Conservation (phyloP, 164 flowering plant genomes). For the Nelumbo lutea region DNA sequence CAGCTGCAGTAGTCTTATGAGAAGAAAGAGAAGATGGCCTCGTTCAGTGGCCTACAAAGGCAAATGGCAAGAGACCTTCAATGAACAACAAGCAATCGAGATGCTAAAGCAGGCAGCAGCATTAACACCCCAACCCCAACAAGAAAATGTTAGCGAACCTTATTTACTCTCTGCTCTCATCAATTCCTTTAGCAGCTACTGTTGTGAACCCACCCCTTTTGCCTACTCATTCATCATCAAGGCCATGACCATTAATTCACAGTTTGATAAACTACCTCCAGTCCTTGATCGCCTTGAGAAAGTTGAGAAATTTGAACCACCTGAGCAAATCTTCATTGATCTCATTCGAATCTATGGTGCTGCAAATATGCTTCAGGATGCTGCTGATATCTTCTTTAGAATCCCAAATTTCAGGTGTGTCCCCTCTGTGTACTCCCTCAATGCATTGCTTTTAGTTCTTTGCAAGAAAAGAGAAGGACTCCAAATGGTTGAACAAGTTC, state of each 20-base stretch:
- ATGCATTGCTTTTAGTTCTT: slow-evolving; percentile 47
- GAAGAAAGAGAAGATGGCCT: slow-evolving; percentile 28
- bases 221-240: slow-evolving; percentile 57
- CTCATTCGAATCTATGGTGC: slow-evolving; percentile 42
- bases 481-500: slow-evolving; percentile 38
- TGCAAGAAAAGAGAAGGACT: slow-evolving; percentile 34
- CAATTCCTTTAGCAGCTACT: slow-evolving; percentile 41
- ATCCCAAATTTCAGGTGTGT: slow-evolving; percentile 68
- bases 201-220: slow-evolving; percentile 46
- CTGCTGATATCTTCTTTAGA: slow-evolving; percentile 47
- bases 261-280: slow-evolving; percentile 29
- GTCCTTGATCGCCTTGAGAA: slow-evolving; percentile 53
- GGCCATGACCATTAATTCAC: slow-evolving; percentile 31
- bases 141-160: slow-evolving; percentile 15
- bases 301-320: slow-evolving; percentile 46
- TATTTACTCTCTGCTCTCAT: slow-evolving; percentile 40
- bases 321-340: slow-evolving; percentile 47
- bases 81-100: slow-evolving; percentile 32
- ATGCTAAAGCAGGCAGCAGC: slow-evolving; percentile 27
- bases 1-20: not conserved
- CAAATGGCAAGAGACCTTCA: slow-evolving; percentile 27
- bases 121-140: not conserved
- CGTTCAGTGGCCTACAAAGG: slow-evolving; percentile 18
- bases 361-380: slow-evolving; percentile 34
- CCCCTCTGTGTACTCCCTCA: slow-evolving; percentile 55